Conservation (phyloP, 2,329 filamentous ascomycete genomes). For the Cytospora piceae region DNA sequence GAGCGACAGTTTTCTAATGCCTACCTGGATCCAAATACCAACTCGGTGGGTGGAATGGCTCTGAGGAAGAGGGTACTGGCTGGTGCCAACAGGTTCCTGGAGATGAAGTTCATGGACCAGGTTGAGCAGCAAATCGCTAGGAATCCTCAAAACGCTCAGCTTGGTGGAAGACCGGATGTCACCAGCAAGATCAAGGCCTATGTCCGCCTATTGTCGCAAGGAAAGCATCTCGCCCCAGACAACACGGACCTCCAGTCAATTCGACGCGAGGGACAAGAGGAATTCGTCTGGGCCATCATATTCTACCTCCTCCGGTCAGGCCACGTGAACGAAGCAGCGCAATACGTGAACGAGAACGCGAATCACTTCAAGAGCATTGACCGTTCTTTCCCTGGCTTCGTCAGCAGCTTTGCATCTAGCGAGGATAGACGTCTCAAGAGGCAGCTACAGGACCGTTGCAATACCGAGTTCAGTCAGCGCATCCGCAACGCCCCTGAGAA, state of each 20-base stretch:
- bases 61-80: conserved; percentile 80
- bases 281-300: conserved; percentile 91
- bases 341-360: conserved; percentile 81
- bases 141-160: conserved; percentile 84
- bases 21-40: conserved; percentile 76
- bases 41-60: conserved; percentile 64
- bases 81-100: conserved; percentile 79
- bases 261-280: conserved; percentile 55
- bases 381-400: conserved; percentile 84
- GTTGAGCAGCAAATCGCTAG: conserved; percentile 78
- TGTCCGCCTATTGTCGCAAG: conserved; percentile 76
- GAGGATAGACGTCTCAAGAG: conserved; percentile 76
- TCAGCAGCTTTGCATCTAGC: conserved; percentile 79
- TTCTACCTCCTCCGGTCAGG: conserved; percentile 90
- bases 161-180: conserved; percentile 85
- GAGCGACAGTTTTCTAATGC: conserved; percentile 76
- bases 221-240: conserved; percentile 84
- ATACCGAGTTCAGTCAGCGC: conserved; percentile 86
- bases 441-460: conserved; percentile 83
- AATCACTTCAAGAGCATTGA: conserved; percentile 87
- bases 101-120: conserved; percentile 78
- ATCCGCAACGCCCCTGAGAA: conserved; percentile 82
- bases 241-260: conserved; percentile 71
- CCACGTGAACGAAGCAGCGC: conserved; percentile 79
- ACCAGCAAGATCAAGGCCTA: conserved; percentile 92